Base-by-base conservation (phyloP, 768 basidiomycete species). In the Hypholoma sublateritium region DNA sequence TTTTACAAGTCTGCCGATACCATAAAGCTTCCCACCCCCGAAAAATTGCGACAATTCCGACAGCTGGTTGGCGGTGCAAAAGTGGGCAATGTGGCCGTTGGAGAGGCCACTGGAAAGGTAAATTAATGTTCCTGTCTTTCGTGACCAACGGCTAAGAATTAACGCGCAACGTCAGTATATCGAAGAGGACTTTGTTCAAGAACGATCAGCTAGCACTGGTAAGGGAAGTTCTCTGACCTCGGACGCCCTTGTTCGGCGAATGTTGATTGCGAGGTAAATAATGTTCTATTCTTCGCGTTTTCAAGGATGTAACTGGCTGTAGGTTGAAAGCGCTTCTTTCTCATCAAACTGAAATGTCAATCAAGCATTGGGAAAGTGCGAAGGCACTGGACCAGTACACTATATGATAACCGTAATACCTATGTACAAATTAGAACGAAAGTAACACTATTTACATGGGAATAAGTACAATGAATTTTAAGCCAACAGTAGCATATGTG, bases 151-250 rank as follows among this genome's bases (percentile, higher is more conserved):
- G 17, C 42, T 25, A 22, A 53, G 35, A 41, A 21, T 32, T 32
- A 32, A 32, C 9, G 28, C 1, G 6, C 28, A 43, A 54, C 24
- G 57, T 7, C 50, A 93, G 91, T 75, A 86, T 61, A 87, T 93
- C 35, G 87, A 91, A 76, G 79, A 86, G 5, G 88, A 91, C 55
- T 93, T 93, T 65, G 88, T 82, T 5, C 68, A 69, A 12, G 76
- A 79, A 62, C 65, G 80, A 32, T 53, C 57, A 32, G 69, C 73
- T 55, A 56, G 81, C 9, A 67, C 63, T 13, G 69, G 68, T 19
- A 32, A 16, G 12, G 66, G 74, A 17, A 77, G 81, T 21, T 53
- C 55, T 8, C 66, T 79, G 34, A 76, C 76, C 25, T 72, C 84
- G 0, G 84, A 91, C 19, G 83, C 89, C 57, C 74, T 93, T 50